These are phyloP conservation scores for Rhodotorula sp. DNA, from an alignment of 1,284 basidiomycete species.

Conservation along the genomic window DNA sequence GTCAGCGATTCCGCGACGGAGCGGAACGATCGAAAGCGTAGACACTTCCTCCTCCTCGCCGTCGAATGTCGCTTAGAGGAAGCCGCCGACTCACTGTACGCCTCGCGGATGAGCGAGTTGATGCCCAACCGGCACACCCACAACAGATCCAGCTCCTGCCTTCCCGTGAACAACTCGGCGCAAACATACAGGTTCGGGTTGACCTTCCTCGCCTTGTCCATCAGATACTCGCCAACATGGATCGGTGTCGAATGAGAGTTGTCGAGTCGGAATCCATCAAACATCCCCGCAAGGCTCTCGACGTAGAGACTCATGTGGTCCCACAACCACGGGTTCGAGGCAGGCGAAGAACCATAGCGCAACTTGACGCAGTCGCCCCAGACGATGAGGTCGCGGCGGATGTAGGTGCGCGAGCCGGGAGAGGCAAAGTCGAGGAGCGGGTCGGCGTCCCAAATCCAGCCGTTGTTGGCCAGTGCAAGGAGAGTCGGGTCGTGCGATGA, in stretches of 20 bases:
- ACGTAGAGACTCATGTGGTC: slow-evolving; percentile 87
- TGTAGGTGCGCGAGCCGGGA: slow-evolving; percentile 91
- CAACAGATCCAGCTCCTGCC: slow-evolving; percentile 83
- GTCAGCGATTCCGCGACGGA: too few relatives aligned
- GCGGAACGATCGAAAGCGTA: too few relatives aligned
- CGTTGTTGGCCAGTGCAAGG: slow-evolving; percentile 91
- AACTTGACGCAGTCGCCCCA: slow-evolving; percentile 99
- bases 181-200: slow-evolving; percentile 93
- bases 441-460: slow-evolving; percentile 98
- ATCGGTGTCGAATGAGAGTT: slow-evolving; percentile 98
- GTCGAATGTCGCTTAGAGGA: background rate
- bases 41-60: too few relatives aligned
- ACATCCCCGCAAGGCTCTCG: slow-evolving; percentile 69
- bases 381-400: slow-evolving; percentile 91
- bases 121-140: slow-evolving; percentile 88
- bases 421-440: slow-evolving; percentile 92
- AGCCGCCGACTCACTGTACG: slow-evolving; percentile 57
- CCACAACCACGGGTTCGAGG: slow-evolving; percentile 93
- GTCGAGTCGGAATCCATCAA: slow-evolving; percentile 95
- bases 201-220: slow-evolving; percentile 82
- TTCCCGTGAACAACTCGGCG: slow-evolving; percentile 95
- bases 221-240: slow-evolving; percentile 84
- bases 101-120: slow-evolving; percentile 87
- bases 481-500: slow-evolving; percentile 63
- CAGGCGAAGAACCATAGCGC: slow-evolving; percentile 74